These are phyloP conservation scores for Bromus sterilis DNA, from an alignment of 176 grass and related monocot species.

Conservation along the genomic window DNA sequence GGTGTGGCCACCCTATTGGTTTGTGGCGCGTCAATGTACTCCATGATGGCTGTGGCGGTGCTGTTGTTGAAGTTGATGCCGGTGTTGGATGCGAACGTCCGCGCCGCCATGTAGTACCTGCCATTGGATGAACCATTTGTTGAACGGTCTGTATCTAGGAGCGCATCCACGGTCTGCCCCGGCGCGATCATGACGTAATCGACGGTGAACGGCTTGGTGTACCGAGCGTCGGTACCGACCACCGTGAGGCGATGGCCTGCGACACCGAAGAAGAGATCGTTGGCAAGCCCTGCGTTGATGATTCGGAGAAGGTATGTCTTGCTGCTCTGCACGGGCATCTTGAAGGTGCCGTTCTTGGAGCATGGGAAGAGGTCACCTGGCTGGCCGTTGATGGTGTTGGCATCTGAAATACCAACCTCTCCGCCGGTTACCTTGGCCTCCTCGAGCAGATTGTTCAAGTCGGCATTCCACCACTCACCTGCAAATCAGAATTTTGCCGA, in stretches of 20 bases:
- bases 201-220: slow-evolving; percentile 37
- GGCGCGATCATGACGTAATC: slow-evolving; percentile 30
- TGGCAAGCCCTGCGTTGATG: slow-evolving; percentile 56
- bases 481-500: neutral
- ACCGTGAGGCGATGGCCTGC: slow-evolving; percentile 50
- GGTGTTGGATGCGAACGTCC: neutral
- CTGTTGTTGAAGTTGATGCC: neutral
- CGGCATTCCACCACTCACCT: slow-evolving; percentile 40
- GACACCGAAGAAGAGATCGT: slow-evolving; percentile 49
- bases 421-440: slow-evolving; percentile 12
- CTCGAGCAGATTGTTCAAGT: slow-evolving; percentile 1
- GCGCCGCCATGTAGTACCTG: slow-evolving; percentile 39
- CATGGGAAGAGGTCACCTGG: slow-evolving; percentile 20
- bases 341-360: slow-evolving; percentile 18
- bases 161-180: slow-evolving; percentile 33
- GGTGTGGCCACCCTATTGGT: neutral
- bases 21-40: slow-evolving; percentile 12
- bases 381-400: slow-evolving; percentile 60
- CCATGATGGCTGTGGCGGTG: slow-evolving; percentile 23
- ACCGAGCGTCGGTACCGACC: slow-evolving; percentile 49
- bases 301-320: slow-evolving; percentile 63
- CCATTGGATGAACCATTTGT: neutral
- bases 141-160: slow-evolving; percentile 10
- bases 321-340: slow-evolving; percentile 31
- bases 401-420: slow-evolving; percentile 3